These are phyloP conservation scores for Kalaharituber pfeilii DNA, from an alignment of 2,329 filamentous ascomycete genomes.

Conservation along the genomic window DNA sequence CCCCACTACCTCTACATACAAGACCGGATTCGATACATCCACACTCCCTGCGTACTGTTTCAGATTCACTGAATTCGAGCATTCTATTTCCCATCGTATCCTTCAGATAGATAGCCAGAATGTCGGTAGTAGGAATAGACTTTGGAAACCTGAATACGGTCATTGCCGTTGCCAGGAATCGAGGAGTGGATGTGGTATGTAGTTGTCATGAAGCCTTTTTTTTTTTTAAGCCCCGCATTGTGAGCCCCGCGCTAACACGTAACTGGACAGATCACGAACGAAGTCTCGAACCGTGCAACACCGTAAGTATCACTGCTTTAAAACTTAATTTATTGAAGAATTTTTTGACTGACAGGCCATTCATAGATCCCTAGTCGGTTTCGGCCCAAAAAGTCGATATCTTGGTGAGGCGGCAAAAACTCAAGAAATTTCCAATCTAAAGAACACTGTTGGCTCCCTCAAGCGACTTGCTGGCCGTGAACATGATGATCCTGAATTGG, in stretches of 20 bases:
- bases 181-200: slow-evolving; percentile 96
- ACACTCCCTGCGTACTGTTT: not conserved
- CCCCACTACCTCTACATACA: no score
- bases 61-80: not conserved
- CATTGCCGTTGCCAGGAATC: slow-evolving; percentile 92
- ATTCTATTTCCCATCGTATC: slow-evolving; percentile 5
- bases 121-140: slow-evolving; percentile 50
- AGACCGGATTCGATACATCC: not conserved
- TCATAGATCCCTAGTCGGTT: slow-evolving; percentile 76
- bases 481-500: slow-evolving; percentile 76
- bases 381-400: slow-evolving; percentile 84
- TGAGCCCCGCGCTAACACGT: not conserved
- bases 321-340: slow-evolving; percentile 9
- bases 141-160: slow-evolving; percentile 94
- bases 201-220: slow-evolving; percentile 5
- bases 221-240: not conserved
- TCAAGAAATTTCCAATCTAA: slow-evolving; percentile 97
- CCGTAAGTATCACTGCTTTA: slow-evolving; percentile 49
- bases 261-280: slow-evolving; percentile 68
- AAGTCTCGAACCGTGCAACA: slow-evolving; percentile 94
- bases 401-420: slow-evolving; percentile 93
- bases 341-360: not conserved
- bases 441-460: slow-evolving; percentile 88
- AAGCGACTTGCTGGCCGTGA: slow-evolving; percentile 82
- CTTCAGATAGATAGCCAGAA: slow-evolving; percentile 12